These are phyloP conservation scores for Clitoria ternatea DNA, from an alignment of 306 rosid species.

Conservation along the genomic window DNA sequence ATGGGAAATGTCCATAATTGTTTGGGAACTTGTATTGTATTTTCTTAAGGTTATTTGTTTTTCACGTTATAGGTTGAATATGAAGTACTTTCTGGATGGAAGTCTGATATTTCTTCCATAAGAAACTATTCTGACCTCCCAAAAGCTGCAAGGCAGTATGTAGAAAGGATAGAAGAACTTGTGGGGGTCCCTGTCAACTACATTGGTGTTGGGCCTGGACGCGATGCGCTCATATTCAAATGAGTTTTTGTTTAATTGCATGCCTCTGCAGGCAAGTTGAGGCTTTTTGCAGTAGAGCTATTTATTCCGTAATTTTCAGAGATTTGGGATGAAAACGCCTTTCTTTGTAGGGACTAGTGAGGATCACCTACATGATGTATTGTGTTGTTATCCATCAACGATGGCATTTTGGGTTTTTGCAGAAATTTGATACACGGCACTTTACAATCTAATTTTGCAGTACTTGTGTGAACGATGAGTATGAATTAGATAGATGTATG, in stretches of 20 bases:
- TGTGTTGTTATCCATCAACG: constrained; percentile 7
- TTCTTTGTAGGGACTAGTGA: constrained; percentile 26
- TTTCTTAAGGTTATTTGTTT: constrained; percentile 14
- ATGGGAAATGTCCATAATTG: not conserved
- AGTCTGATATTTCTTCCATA: constrained; percentile 64
- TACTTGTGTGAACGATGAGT: constrained; percentile 15
- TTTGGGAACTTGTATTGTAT: not conserved
- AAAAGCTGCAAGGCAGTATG: constrained; percentile 62
- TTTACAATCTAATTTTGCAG: constrained; percentile 15
- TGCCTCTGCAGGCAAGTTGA: constrained; percentile 27
- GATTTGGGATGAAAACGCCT: constrained; percentile 18
- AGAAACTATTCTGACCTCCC: constrained; percentile 92
- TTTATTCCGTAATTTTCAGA: constrained; percentile 14
- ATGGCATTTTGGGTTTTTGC: constrained; percentile 3
- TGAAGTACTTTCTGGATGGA: constrained; percentile 89
- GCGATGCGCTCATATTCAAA: constrained; percentile 87
- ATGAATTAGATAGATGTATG: constrained; percentile 14
- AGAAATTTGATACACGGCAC: not conserved
- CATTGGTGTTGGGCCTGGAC: constrained; percentile 94
- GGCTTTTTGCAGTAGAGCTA: constrained; percentile 21
- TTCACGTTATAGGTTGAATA: constrained; percentile 70
- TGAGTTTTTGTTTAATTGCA: constrained; percentile 27
- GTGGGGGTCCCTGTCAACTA: constrained; percentile 83
- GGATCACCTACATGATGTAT: constrained; percentile 28
- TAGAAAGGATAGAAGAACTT: constrained; percentile 90